These are phyloP conservation scores for Scheffersomyces coipomensis DNA, from an alignment of 805 yeast genomes.

Conservation along the genomic window DNA sequence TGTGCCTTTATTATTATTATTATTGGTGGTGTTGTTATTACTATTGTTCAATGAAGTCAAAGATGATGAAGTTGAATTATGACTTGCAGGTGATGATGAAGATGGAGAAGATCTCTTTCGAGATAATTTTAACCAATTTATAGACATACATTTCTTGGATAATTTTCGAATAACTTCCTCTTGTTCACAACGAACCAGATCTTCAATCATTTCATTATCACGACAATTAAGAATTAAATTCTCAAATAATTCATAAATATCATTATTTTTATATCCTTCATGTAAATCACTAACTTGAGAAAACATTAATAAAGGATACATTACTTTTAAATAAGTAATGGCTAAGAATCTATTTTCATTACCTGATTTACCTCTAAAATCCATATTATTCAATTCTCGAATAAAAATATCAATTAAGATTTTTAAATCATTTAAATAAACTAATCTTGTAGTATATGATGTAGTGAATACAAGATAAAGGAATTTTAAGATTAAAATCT, in stretches of 20 bases:
- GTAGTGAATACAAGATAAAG: constrained; percentile 73
- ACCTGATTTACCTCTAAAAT: constrained; percentile 53
- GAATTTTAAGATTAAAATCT: constrained; percentile 76
- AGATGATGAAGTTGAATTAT: neutral
- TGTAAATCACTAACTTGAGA: constrained; percentile 53
- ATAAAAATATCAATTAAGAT: constrained; percentile 81
- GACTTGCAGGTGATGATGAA: neutral
- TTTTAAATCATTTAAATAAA: constrained; percentile 80
- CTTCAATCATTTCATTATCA: neutral
- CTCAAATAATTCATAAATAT: constrained; percentile 49
- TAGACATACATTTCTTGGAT: constrained; percentile 31
- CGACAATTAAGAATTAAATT: constrained; percentile 40
- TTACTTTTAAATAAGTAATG: constrained; percentile 60
- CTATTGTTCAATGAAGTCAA: neutral
- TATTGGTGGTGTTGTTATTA: no score
- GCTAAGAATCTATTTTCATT: constrained; percentile 54
- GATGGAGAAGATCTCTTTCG: neutral
- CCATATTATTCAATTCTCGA: constrained; percentile 72
- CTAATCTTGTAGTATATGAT: constrained; percentile 58
- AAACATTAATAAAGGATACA: constrained; percentile 67
- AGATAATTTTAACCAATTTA: constrained; percentile 29
- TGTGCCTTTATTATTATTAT: neutral
- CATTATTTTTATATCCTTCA: constrained; percentile 57
- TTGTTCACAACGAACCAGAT: constrained; percentile 6
- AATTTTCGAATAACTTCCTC: constrained; percentile 25